Conservation (phyloP, 1,284 basidiomycete species). For the Sporisorium exsertum region DNA sequence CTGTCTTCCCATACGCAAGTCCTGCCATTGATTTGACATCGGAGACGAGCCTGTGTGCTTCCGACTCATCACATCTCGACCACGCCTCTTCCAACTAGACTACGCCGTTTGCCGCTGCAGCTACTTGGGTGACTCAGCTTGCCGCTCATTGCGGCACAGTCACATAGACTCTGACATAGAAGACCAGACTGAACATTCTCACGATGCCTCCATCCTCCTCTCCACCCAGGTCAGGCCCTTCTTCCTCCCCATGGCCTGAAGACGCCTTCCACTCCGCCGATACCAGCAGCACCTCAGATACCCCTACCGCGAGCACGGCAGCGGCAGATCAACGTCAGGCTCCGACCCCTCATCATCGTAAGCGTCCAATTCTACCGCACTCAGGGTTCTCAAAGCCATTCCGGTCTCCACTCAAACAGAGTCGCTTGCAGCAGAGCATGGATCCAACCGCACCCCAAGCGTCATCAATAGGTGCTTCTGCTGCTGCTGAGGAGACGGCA, state of each 20-base stretch:
- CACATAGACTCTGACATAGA: background rate
- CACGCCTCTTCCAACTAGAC: background rate
- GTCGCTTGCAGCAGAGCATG: slow-evolving; percentile 8
- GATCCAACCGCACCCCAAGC: background rate
- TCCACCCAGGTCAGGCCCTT: slow-evolving; percentile 19
- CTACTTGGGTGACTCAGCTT: slow-evolving; percentile 6
- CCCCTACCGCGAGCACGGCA: slow-evolving; percentile 3
- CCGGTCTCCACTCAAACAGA: slow-evolving; percentile 30
- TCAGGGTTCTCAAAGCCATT: slow-evolving; percentile 17
- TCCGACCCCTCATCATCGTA: background rate
- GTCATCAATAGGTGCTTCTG: background rate
- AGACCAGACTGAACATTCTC: background rate
- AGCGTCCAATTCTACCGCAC: background rate
- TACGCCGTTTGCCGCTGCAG: background rate
- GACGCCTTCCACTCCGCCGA: background rate
- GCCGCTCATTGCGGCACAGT: background rate
- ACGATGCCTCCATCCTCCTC: slow-evolving; percentile 16
- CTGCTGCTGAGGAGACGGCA: background rate
- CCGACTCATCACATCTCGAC: background rate
- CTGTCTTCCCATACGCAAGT: background rate
- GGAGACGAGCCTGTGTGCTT: background rate
- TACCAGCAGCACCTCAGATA: slow-evolving; percentile 14
- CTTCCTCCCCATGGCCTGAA: slow-evolving; percentile 8
- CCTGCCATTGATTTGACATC: background rate
- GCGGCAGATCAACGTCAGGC: background rate